Percentiles rank a stretch among this genome's conserved stretches.
These are phyloP conservation scores for Myxozyma lipomycoides DNA, from an alignment of 805 yeast species.

Conservation along the genomic window DNA sequence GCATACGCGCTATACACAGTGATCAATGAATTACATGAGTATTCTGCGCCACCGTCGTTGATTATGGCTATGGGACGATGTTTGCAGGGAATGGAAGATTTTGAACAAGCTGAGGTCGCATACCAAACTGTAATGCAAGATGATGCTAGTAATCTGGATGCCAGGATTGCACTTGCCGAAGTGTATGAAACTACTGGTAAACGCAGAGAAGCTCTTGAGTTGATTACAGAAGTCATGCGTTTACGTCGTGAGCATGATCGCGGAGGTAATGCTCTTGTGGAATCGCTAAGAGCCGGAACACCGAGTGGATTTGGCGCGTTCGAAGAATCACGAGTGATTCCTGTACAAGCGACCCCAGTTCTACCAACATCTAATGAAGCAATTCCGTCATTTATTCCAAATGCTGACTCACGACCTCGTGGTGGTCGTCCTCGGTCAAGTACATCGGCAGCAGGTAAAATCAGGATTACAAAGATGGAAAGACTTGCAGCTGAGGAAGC, in stretches of 20 bases:
- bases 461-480: conserved; percentile 13
- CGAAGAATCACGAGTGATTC: not conserved
- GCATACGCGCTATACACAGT: conserved; percentile 66
- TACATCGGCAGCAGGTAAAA: not conserved
- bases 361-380: not conserved
- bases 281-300: not conserved
- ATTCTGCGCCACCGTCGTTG: conserved; percentile 38
- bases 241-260: conserved; percentile 25
- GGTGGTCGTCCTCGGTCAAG: not conserved
- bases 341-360: not conserved
- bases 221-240: conserved; percentile 33
- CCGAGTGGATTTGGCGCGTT: no score
- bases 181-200: conserved; percentile 50
- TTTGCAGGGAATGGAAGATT: conserved; percentile 67
- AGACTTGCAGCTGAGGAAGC: conserved; percentile 21
- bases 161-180: conserved; percentile 76
- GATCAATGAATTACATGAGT: conserved; percentile 47
- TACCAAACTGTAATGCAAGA: conserved; percentile 50
- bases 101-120: conserved; percentile 57
- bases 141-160: conserved; percentile 55
- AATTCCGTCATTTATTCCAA: conserved; percentile 23
- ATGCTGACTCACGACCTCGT: conserved; percentile 8
- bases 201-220: conserved; percentile 34
- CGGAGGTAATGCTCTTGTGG: conserved; percentile 3
- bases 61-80: conserved; percentile 69